Percentiles rank a stretch among this genome's conserved stretches.
phyloP scores from a whole-genome alignment of 345 rosid genomes.

The Citrus trifoliata region DNA sequence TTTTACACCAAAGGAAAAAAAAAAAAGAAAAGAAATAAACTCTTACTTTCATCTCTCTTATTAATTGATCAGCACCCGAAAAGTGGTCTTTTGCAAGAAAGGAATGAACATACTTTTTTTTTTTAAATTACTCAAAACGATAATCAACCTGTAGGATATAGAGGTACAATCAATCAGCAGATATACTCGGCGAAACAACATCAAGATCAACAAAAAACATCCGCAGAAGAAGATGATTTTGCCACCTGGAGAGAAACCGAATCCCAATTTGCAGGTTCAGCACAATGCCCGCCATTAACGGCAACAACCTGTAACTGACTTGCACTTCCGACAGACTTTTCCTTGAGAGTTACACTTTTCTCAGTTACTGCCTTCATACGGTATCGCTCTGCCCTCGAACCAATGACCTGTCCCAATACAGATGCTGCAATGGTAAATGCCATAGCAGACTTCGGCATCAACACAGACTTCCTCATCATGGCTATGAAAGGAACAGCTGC shows the following conservation, averaged over 20 bases:
- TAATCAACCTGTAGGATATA: not conserved
- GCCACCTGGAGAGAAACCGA: constrained; percentile 35
- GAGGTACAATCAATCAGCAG: not conserved
- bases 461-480: constrained; percentile 80
- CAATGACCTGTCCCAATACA: constrained; percentile 83
- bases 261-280: constrained; percentile 38
- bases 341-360: constrained; percentile 27
- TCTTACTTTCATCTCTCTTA: constrained; percentile 3
- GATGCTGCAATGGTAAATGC: constrained; percentile 92
- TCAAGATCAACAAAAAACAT: constrained; percentile 37
- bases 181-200: not conserved
- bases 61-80: not conserved
- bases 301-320: constrained; percentile 28
- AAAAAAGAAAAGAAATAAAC: not conserved
- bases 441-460: constrained; percentile 98
- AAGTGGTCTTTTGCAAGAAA: constrained; percentile 7
- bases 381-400: constrained; percentile 92
- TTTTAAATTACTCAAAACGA: not conserved
- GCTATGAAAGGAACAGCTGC: constrained; percentile 95
- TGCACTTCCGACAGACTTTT: constrained; percentile 12
- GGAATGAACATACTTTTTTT: not conserved
- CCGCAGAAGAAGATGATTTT: constrained; percentile 30
- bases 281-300: constrained; percentile 28
- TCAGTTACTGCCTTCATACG: constrained; percentile 57
- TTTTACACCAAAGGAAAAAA: not conserved